phyloP scores from a whole-genome alignment of 805 yeast species.

The Nakazawaea siamensis region DNA sequence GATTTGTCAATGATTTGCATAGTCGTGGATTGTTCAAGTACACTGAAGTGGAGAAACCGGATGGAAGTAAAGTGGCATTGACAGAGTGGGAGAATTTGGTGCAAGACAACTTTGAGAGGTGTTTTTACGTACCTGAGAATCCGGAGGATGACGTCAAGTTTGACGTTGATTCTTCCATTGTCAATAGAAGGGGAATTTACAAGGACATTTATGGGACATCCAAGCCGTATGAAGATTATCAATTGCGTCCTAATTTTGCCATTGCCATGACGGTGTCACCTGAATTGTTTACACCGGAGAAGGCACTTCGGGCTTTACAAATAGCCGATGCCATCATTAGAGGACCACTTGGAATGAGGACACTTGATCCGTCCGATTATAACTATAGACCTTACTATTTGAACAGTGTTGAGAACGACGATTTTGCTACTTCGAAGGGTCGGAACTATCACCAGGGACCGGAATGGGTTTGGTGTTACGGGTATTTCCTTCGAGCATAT shows the following conservation, averaged over 20 bases:
- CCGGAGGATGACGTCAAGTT: slow-evolving; percentile 51
- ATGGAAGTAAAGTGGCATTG: slow-evolving; percentile 50
- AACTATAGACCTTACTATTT: slow-evolving; percentile 87
- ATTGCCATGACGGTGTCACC: slow-evolving; percentile 95
- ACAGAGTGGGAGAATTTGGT: slow-evolving; percentile 66
- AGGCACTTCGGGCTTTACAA: slow-evolving; percentile 57
- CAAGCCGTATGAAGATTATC: slow-evolving; percentile 89
- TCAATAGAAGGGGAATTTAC: slow-evolving; percentile 90
- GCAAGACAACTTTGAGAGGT: slow-evolving; percentile 67
- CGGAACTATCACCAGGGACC: slow-evolving; percentile 98
- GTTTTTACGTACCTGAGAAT: slow-evolving; percentile 67
- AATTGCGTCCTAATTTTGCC: slow-evolving; percentile 84
- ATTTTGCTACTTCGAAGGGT: slow-evolving; percentile 91
- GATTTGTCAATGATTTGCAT: slow-evolving; percentile 65
- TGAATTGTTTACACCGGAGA: slow-evolving; percentile 61
- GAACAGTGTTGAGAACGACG: slow-evolving; percentile 72
- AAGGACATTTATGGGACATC: slow-evolving; percentile 80
- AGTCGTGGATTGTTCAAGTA: slow-evolving; percentile 48
- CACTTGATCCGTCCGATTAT: slow-evolving; percentile 87
- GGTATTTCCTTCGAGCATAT: slow-evolving; percentile 80
- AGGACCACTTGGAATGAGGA: slow-evolving; percentile 88
- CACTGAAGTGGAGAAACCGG: slow-evolving; percentile 45
- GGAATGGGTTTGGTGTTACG: slow-evolving; percentile 94
- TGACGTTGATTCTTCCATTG: slow-evolving; percentile 53
- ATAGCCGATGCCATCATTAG: slow-evolving; percentile 67